phyloP scores from a whole-genome alignment of 1,284 basidiomycete species.

The Sphaerobolus stellatus region DNA sequence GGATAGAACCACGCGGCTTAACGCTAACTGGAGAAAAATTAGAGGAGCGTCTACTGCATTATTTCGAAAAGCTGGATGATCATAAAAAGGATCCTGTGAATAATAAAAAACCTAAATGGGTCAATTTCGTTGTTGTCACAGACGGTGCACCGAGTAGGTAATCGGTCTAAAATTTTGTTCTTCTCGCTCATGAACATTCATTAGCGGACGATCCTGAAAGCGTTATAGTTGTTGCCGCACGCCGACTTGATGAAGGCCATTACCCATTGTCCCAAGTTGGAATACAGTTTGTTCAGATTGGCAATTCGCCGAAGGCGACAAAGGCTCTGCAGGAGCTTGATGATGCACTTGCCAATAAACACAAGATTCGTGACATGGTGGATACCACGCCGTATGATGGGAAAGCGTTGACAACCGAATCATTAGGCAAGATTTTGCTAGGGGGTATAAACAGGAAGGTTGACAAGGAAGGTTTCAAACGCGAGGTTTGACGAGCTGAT shows the following conservation, averaged over 20 bases:
- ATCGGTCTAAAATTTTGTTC: neutral
- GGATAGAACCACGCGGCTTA: constrained; percentile 41
- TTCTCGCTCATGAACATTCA: constrained; percentile 5
- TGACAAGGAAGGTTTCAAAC: no score
- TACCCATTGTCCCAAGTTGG: constrained; percentile 47
- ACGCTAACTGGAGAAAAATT: constrained; percentile 53
- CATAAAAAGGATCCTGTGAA: constrained; percentile 9
- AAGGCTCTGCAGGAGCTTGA: constrained; percentile 49
- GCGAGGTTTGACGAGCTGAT: no score
- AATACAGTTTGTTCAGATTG: constrained; percentile 65
- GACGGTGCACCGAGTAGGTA: constrained; percentile 57
- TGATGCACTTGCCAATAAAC: constrained; percentile 38
- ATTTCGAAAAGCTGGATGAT: constrained; percentile 44
- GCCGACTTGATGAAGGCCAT: constrained; percentile 45
- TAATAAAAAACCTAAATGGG: constrained; percentile 39
- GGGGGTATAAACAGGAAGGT: constrained; percentile 59
- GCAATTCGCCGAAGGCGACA: constrained; percentile 43
- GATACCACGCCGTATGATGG: constrained; percentile 56
- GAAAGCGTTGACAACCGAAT: constrained; percentile 39
- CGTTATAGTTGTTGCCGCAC: constrained; percentile 49
- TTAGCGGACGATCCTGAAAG: constrained; percentile 51
- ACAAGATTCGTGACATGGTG: constrained; percentile 56
- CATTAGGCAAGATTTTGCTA: constrained; percentile 53
- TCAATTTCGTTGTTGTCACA: constrained; percentile 62
- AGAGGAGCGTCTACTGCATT: constrained; percentile 44